Evolutionary conservation across 2,329 filamentous ascomycete genomes (phyloP).

Genomic region (Sporothrix pseudoabietina): DNA sequence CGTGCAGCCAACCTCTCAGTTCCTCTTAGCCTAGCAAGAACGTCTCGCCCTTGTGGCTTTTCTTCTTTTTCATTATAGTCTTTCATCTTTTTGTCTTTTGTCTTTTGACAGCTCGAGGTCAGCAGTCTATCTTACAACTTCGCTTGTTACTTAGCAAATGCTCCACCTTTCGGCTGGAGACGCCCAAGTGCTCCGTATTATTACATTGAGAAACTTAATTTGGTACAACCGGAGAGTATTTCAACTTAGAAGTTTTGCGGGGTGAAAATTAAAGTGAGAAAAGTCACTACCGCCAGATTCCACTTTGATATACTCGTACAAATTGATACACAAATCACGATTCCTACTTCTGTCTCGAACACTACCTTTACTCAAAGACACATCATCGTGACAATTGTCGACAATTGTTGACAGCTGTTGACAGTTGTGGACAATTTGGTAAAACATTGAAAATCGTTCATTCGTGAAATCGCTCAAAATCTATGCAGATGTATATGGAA

Average conservation of each 20-base stretch:
- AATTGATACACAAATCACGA: background rate
- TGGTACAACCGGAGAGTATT: background rate
- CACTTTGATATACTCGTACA: background rate
- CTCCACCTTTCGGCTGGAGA: background rate
- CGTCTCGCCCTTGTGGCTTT: background rate
- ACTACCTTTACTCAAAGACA: background rate
- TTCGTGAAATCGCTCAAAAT: slow-evolving; percentile 16
- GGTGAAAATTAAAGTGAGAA: background rate
- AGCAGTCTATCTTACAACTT: background rate
- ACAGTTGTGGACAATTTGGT: background rate
- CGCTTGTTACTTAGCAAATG: background rate
- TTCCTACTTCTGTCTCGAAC: background rate
- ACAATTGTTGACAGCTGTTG: background rate
- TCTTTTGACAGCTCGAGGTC: background rate
- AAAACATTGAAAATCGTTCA: slow-evolving; percentile 11
- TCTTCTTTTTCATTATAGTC: background rate
- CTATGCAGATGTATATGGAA: background rate
- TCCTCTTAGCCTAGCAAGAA: background rate
- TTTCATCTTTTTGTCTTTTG: background rate
- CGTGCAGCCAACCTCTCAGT: background rate
- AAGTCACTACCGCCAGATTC: background rate
- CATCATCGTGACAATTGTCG: background rate
- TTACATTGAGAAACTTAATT: background rate
- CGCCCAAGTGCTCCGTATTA: no score
- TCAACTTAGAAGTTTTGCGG: background rate